Base-by-base conservation (phyloP, 2,329 filamentous ascomycete species). In the Fusarium setosum region DNA sequence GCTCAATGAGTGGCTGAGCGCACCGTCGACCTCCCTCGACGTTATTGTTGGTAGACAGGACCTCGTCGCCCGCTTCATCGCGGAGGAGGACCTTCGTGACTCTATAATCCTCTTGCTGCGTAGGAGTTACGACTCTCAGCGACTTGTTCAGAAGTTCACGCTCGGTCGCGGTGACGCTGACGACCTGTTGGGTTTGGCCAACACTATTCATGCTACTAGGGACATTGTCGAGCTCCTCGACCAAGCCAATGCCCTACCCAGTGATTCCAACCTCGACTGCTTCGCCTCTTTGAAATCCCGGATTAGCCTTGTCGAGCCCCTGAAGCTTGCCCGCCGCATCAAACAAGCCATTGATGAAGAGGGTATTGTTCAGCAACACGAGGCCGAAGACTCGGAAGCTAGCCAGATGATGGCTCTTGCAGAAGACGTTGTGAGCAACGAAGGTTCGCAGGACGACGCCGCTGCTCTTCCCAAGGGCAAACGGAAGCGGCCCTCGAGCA, bases 81-180 rank as follows among this genome's bases (percentile, higher is more conserved):
- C 86, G 2, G 81, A 91, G 59, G 82, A 86, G 18, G 80, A 88
- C 37, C 82, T 97, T 6, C 88, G 92, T 38, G 92, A 97, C 67
- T 84, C 87, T 40, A 80, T 96, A 21, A 81, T 88, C 2, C 75
- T 86, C 15, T 82, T 96, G 4, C 83, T 99, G 3, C 87, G 88
- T 63, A 86, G 88, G 21, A 95, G 90, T 50, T 90, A 93, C 70
- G 96, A 99, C 78, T 93, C 93, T 3, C 91, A 96, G 72, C 91
- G 96, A 2, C 83, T 99, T 4, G 89, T 97, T 2, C 96, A 98
- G 73, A 97, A 96, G 74, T 98, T 99, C 76, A 92, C 95, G 1
- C 86, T 98, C 9, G 94, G 95, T 11, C 88, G 93, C 64, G 96
- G 95, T n/a, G 92, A 97, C 72, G 86, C 95, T 1, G 95, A 98